Evolutionary conservation across 441 rosid species (phyloP).

Genomic region (Aquilaria agallochum): DNA sequence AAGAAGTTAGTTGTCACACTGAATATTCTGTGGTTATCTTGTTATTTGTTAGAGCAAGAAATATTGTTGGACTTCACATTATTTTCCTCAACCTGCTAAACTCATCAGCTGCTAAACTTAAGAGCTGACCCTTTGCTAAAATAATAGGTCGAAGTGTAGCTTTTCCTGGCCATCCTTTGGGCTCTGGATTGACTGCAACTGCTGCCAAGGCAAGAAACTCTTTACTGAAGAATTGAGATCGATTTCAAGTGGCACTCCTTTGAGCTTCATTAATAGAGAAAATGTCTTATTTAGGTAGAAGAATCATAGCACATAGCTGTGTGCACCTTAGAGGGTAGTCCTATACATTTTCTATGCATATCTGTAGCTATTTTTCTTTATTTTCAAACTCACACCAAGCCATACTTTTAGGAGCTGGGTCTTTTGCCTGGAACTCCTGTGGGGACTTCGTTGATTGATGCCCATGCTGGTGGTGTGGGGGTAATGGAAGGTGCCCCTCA

Average conservation of each 20-base stretch:
- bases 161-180: slow-evolving; percentile 95
- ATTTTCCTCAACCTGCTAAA: neutral
- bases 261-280: slow-evolving; percentile 29
- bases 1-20: too few relatives aligned
- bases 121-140: slow-evolving; percentile 14
- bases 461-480: slow-evolving; percentile 99
- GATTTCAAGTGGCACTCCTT: slow-evolving; percentile 34
- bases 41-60: neutral
- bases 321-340: slow-evolving; percentile 21
- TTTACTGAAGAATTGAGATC: slow-evolving; percentile 34
- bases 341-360: slow-evolving; percentile 5
- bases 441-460: slow-evolving; percentile 90
- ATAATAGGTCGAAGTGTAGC: slow-evolving; percentile 90
- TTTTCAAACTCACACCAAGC: slow-evolving; percentile 12
- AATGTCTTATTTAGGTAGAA: slow-evolving; percentile 24
- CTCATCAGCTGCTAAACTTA: neutral
- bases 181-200: slow-evolving; percentile 77
- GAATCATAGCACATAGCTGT: slow-evolving; percentile 16
- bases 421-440: slow-evolving; percentile 80
- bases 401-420: slow-evolving; percentile 67
- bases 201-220: slow-evolving; percentile 89
- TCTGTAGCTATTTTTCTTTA: slow-evolving; percentile 11
- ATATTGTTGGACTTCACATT: neutral
- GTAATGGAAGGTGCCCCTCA: slow-evolving; percentile 77
- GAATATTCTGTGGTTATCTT: neutral